phyloP scores from a whole-genome alignment of 768 basidiomycete genomes.

The Cystofilobasidium macerans region DNA sequence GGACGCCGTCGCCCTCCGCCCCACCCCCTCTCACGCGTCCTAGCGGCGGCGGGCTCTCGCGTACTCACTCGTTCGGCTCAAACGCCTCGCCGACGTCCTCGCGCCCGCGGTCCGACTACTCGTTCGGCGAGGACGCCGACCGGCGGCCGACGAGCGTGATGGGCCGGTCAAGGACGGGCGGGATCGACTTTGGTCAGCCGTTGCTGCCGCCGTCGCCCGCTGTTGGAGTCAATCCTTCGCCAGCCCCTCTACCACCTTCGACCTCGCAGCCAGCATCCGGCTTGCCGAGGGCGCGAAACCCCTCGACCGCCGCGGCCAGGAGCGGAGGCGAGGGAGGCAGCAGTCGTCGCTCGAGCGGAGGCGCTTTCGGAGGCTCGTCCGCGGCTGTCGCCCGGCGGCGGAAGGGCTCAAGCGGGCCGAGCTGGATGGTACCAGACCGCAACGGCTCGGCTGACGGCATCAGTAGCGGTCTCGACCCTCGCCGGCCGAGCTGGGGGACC shows the following conservation, averaged over 20 bases:
- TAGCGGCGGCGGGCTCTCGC: too few species aligned
- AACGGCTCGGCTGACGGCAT: too few species aligned
- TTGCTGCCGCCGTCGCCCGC: too few species aligned
- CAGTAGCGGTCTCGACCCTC: not conserved
- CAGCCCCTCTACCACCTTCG: slow-evolving; percentile 4
- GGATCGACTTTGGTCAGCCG: slow-evolving; percentile 16
- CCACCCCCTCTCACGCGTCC: too few species aligned
- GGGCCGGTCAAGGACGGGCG: slow-evolving; percentile 4
- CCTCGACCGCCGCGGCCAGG: not conserved
- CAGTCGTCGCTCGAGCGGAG: not conserved
- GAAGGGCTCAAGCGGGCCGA: not conserved
- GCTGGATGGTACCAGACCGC: not conserved
- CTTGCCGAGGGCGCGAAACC: too few species aligned
- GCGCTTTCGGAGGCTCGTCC: not conserved
- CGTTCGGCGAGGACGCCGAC: not conserved
- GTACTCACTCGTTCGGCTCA: not conserved
- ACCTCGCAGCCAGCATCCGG: not conserved
- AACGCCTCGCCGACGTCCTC: not conserved
- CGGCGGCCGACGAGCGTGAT: not conserved
- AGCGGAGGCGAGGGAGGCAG: not conserved
- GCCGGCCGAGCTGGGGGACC: not conserved
- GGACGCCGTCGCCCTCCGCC: too few species aligned
- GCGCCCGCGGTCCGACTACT: not conserved
- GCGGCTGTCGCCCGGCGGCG: not conserved
- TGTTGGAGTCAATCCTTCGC: too few species aligned